phyloP scores from a whole-genome alignment of 345 rosid species.

The Salix arbutifolia region DNA sequence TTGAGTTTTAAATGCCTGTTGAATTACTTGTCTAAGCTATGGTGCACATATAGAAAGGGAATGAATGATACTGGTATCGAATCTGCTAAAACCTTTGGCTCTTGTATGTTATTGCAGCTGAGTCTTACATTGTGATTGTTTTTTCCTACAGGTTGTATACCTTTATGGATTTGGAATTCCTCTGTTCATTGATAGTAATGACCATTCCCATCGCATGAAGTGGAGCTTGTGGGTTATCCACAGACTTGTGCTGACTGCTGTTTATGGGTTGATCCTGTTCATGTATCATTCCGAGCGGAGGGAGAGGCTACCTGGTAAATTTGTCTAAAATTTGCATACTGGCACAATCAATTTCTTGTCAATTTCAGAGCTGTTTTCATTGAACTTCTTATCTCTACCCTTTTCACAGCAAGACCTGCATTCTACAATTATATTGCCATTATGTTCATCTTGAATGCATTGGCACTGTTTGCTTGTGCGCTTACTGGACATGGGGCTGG shows the following conservation, averaged over 20 bases:
- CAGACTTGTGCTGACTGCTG: slow-evolving; percentile 66
- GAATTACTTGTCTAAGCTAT: neutral
- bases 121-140: neutral
- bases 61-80: neutral
- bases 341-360: neutral
- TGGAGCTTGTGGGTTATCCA: slow-evolving; percentile 86
- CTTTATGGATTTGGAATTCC: slow-evolving; percentile 76
- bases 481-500: slow-evolving; percentile 55
- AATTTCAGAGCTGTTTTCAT: neutral
- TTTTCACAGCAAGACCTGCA: slow-evolving; percentile 77
- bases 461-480: slow-evolving; percentile 59
- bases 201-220: slow-evolving; percentile 47
- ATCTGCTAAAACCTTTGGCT: neutral
- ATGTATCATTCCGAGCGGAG: slow-evolving; percentile 88
- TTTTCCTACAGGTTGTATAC: slow-evolving; percentile 54
- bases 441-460: slow-evolving; percentile 63
- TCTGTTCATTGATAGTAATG: slow-evolving; percentile 57
- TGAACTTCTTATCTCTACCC: neutral
- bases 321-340: neutral
- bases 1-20: neutral
- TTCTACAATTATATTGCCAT: slow-evolving; percentile 65
- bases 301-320: slow-evolving; percentile 75
- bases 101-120: neutral
- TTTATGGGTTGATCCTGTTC: slow-evolving; percentile 60
- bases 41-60: neutral